Evolutionary conservation across 2,329 filamentous ascomycete species (phyloP).

Genomic region (Exophiala sp.): DNA sequence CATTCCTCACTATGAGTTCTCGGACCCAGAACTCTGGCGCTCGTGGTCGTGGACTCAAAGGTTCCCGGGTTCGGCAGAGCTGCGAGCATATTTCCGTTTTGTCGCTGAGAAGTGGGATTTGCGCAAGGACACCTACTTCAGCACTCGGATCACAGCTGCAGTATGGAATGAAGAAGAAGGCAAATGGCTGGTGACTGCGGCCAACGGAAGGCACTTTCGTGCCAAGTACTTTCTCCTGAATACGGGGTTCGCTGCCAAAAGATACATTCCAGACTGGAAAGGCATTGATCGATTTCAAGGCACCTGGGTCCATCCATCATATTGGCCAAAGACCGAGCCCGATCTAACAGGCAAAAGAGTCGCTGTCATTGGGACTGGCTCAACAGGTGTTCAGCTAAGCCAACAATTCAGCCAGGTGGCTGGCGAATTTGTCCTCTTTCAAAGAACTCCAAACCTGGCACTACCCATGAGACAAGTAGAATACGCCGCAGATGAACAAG

Average conservation of each 20-base stretch:
- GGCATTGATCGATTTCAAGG: constrained; percentile 59
- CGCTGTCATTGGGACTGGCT: constrained; percentile 62
- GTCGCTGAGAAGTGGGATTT: constrained; percentile 45
- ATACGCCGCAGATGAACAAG: not conserved
- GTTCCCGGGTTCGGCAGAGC: constrained; percentile 38
- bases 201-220: not conserved
- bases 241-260: constrained; percentile 52
- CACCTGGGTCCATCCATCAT: constrained; percentile 58
- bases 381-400: constrained; percentile 60
- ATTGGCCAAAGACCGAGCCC: constrained; percentile 56
- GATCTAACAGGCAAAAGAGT: constrained; percentile 58
- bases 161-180: not conserved
- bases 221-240: constrained; percentile 29
- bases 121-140: constrained; percentile 36
- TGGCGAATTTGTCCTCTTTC: constrained; percentile 50
- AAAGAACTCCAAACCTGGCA: constrained; percentile 63
- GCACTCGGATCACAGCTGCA: not conserved
- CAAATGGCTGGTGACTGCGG: constrained; percentile 1
- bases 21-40: constrained; percentile 46
- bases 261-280: constrained; percentile 59
- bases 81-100: constrained; percentile 45
- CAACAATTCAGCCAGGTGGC: constrained; percentile 57
- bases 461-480: constrained; percentile 50
- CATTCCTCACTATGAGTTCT: constrained; percentile 53
- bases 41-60: constrained; percentile 45